Base-by-base conservation (phyloP, 176 grass and related monocot genomes). In the Ensete glaucum region DNA sequence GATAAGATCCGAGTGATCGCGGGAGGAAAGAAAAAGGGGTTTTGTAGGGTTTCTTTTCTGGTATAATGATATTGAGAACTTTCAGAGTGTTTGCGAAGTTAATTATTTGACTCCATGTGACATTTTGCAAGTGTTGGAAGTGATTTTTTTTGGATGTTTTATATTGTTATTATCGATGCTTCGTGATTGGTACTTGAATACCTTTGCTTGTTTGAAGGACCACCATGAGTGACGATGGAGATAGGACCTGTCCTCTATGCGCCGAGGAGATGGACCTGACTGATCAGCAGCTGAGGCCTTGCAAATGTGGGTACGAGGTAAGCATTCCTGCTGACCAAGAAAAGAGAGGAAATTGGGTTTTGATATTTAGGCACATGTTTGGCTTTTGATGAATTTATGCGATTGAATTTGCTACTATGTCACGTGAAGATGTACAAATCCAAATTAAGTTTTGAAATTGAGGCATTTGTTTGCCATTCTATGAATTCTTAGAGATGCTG, bases 181-280 rank as follows among this genome's bases (percentile, higher is more conserved):
- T 17, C 11, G 11, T 5, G 11, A 0, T 57, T 17, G 16, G 16
- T 57, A 57, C 69, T 50, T 15, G 2, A 58, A 75, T 74, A 43
- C 71, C 76, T 77, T 67, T 8, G 12, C 50, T 26, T 74, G 23
- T 57, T 53, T 81, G 20, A 52, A 99, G 95, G 84, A 94, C 81
- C 73, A 86, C 81, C 51, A 99, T 94, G 95, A 91, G 90, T 58
- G 95, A 99, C 43, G 91, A 94, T 17, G 95, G 91, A 87, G 95
- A 99, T 49, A 86, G 83, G 73, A 91, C 86, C 76, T 99, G 95
- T 81, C 95, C 95, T n/a, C 86, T 99, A 50, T 99, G 91, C 11
- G 86, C 95, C 1, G 95, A 99, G 88, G 88, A 99, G 75, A 99
- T 99, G 95, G 95, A 94, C 91, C 76, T 94, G 66, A 99, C 95